Percentiles rank a stretch among this genome's conserved stretches.
These are phyloP conservation scores for Sporodiniella umbellata DNA, from an alignment of 371 early-diverging fungal species.

Conservation along the genomic window DNA sequence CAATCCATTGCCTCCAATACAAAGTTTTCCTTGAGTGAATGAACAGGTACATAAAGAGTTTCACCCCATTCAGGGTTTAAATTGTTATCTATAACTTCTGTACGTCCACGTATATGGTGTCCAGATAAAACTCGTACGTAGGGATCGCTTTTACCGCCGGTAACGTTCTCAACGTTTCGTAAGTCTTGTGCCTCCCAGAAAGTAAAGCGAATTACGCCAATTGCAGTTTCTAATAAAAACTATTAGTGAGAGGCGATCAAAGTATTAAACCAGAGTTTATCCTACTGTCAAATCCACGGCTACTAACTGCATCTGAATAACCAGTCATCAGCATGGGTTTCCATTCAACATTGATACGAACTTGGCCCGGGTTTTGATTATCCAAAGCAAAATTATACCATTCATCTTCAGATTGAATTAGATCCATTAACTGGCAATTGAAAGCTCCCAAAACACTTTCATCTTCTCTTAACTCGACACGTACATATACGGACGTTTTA, in stretches of 20 bases:
- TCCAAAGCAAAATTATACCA: conserved; percentile 48
- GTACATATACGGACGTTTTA: conserved; percentile 31
- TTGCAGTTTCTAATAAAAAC: conserved; percentile 49
- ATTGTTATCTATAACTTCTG: conserved; percentile 70
- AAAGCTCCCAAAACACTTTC: conserved; percentile 32
- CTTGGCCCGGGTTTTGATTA: conserved; percentile 28
- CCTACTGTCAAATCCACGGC: conserved; percentile 42
- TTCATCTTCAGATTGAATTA: conserved; percentile 35
- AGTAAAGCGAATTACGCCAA: conserved; percentile 81
- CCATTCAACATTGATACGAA: conserved; percentile 52
- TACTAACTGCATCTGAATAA: conserved; percentile 30
- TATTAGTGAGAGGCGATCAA: no score
- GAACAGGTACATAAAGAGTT: conserved; percentile 66
- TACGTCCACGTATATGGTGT: conserved; percentile 59
- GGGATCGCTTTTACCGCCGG: conserved; percentile 81
- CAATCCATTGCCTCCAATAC: conserved; percentile 79
- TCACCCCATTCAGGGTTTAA: conserved; percentile 91
- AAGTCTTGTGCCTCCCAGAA: conserved; percentile 73
- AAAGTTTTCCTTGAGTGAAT: conserved; percentile 64
- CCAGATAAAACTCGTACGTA: conserved; percentile 70
- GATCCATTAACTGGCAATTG: conserved; percentile 26
- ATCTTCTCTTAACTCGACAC: conserved; percentile 40
- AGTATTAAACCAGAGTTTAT: no score
- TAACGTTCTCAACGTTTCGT: conserved; percentile 66
- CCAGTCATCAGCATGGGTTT: conserved; percentile 56